Evolutionary conservation across 2,329 filamentous ascomycete species (phyloP), one percentile per base, ranked within the genome.

Genomic region (Apiospora arundinis): DNA sequence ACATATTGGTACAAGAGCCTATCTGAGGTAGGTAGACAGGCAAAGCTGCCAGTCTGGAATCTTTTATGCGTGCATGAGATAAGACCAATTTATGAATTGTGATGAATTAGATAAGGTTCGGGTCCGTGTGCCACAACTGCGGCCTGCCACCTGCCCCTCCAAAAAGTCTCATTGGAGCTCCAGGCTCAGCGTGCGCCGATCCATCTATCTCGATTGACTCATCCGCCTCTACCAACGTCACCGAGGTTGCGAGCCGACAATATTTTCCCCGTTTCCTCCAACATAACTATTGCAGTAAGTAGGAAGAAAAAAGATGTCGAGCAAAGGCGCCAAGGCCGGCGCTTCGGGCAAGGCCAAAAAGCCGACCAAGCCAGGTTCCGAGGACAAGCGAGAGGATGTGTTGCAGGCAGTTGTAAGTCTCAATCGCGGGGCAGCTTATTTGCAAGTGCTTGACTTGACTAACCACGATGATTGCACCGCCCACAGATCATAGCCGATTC

Each of bases 401-500:
- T 82, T 90, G 70, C 88, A 90, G 67, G 79, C 79, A 52, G 79
- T 80, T 70, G 79, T 77, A 76, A 69, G 78, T 74, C 68, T 18
- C 52, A 32, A 72, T 72, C 73, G 73, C 72, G 73, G 73, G 72
- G 73, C 69, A 70, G 65, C 66, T 32, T 52, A 37, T 69, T 70
- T 71, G 70, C 72, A 28, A 69, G 71, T 73, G 73, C 74, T 52
- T 67, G 56, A 66, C 72, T 70, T 63, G 44, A 63, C 71, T 67
- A 68, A 63, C 42, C 44, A 67, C 18, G 45, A 44, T 49, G 18
- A 32, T 28, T 23, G 16, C 42, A 32, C 42, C n/a, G 21, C 48
- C 68, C 9, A 25, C 67, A 96, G 93, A 88, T 99, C 72, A 90
- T 99, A 74, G 93, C 95, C 75, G 96, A 99, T 85, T 95, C 94